A percentile compares a stretch with the other conserved stretches of the same genome.
These are phyloP conservation scores for Schrenkiella parvula DNA, from an alignment of 345 rosid genomes.

Conservation along the genomic window DNA sequence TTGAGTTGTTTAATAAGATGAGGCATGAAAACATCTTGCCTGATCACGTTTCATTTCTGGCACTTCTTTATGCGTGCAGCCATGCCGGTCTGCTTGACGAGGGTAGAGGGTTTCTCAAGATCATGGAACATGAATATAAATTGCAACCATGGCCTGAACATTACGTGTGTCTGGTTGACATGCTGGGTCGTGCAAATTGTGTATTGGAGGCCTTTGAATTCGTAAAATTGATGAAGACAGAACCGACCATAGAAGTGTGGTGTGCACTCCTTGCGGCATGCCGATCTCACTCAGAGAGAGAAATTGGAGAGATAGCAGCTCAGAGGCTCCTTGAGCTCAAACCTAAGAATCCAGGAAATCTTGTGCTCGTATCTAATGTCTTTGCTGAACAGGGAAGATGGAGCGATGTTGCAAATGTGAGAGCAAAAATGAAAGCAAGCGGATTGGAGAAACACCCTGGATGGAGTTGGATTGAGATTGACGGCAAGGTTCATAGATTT, in stretches of 20 bases:
- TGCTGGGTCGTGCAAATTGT: constrained; percentile 74
- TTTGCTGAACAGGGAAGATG: constrained; percentile 70
- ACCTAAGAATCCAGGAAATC: constrained; percentile 68
- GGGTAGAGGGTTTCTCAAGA: constrained; percentile 53
- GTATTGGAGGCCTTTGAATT: constrained; percentile 68
- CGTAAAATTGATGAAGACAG: constrained; percentile 55
- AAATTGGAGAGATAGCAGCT: constrained; percentile 64
- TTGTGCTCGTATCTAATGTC: constrained; percentile 73
- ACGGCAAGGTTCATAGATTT: constrained; percentile 62
- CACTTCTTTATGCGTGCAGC: constrained; percentile 79
- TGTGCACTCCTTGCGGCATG: constrained; percentile 83
- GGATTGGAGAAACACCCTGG: constrained; percentile 86
- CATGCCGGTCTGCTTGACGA: constrained; percentile 73
- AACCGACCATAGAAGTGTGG: constrained; percentile 82
- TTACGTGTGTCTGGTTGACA: constrained; percentile 75
- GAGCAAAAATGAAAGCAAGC: constrained; percentile 59
- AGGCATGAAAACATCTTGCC: constrained; percentile 42
- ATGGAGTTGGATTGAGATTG: constrained; percentile 84
- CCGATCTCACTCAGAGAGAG: constrained; percentile 60
- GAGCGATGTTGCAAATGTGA: constrained; percentile 62
- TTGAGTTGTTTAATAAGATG: constrained; percentile 56
- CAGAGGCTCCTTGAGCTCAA: constrained; percentile 52
- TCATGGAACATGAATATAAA: constrained; percentile 56
- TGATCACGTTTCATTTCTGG: constrained; percentile 72
- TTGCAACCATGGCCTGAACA: constrained; percentile 91